phyloP scores from a whole-genome alignment of 305 asterid genomes.

The Fraxinus floribunda region DNA sequence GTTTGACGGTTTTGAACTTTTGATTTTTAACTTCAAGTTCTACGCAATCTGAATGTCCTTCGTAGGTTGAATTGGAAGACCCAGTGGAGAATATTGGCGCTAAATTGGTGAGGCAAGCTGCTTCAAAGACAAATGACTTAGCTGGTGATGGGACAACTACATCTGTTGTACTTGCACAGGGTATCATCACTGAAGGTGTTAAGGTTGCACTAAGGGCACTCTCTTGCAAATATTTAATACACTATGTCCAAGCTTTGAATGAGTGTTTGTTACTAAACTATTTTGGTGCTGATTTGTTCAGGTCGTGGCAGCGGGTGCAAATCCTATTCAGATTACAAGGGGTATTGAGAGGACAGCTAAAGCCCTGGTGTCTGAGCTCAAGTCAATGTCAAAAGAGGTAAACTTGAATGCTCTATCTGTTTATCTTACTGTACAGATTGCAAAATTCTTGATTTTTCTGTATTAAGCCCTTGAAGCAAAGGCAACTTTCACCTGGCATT shows the following conservation, averaged over 20 bases:
- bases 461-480: background rate
- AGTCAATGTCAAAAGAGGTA: conserved; percentile 55
- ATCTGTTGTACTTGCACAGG: conserved; percentile 70
- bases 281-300: conserved; percentile 11
- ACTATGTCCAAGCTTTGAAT: background rate
- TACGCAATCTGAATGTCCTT: background rate
- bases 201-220: conserved; percentile 38
- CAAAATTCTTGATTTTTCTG: background rate
- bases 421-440: background rate
- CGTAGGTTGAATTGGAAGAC: conserved; percentile 64
- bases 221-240: background rate
- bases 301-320: conserved; percentile 71
- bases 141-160: conserved; percentile 78
- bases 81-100: conserved; percentile 72
- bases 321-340: conserved; percentile 57
- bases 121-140: conserved; percentile 66
- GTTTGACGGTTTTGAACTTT: background rate
- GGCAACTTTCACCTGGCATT: background rate
- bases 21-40: background rate
- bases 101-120: conserved; percentile 72
- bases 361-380: conserved; percentile 51
- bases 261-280: background rate
- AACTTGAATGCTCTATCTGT: background rate
- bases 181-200: conserved; percentile 66
- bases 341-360: conserved; percentile 56